Evolutionary conservation across 352 stramenopile genomes (phyloP), one percentile per base, ranked within the genome.

Genomic region (Heterotrichella gracilis): DNA sequence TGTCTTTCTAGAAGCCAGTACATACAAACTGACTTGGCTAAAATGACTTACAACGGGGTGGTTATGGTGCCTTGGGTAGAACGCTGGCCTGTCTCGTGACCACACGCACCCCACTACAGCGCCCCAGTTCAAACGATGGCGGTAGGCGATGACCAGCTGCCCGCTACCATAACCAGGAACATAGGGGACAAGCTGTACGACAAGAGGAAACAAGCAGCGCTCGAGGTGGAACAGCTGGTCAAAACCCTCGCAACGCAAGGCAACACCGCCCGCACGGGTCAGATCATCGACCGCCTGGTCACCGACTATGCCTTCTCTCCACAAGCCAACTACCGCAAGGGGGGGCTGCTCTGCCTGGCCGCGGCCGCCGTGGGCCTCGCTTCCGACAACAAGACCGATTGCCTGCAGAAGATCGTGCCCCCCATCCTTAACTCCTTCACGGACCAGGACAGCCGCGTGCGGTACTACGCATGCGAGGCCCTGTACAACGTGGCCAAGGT

Each of bases 401-500:
- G 89, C 71, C 76, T 98, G 32, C 84, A 92, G 71, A 82, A 86
- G 69, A 73, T 99, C 17, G 75, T 99, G 21, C 90, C 91, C 39
- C 92, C 92, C 0, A 88, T 99, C 69, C 80, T 99, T 68, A 89
- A 98, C 73, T 98, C 90, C 76, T 96, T 98, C 74, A 91, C 98
- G 74, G 92, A 98, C 76, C 90, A 90, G 0, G 92, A 98, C 79
- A 89, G 82, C 24, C 80, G 92, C 68, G 92, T 94, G 24, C 80
- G 87, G 17, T 99, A 98, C 79, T 99, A 99, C 76, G 91, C 92
- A 0, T 98, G 92, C 76, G 93, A 99, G 77, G 89, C 81, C 63
- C 78, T 99, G 25, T 99, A 98, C 81, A 99, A 99, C 78, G 97
- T 98, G 75, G 89, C 89, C 40, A 98, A 98, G 76, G 85, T 92